Conservation (phyloP, 805 yeast species). For the Martiniozyma abietophila region DNA sequence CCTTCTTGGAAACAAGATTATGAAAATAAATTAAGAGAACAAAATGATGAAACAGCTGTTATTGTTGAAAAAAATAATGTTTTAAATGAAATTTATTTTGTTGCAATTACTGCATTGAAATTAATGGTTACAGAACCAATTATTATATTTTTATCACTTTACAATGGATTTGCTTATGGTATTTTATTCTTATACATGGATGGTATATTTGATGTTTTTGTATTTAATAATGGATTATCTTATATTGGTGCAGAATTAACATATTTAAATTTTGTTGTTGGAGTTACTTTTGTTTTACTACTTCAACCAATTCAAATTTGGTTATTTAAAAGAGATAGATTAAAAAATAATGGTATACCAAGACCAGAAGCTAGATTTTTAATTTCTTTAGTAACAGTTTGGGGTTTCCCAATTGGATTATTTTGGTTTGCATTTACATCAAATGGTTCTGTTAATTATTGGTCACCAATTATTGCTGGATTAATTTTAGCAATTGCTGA, state of each 20-base stretch:
- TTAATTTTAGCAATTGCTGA: conserved; percentile 25
- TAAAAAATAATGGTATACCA: conserved; percentile 25
- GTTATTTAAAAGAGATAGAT: conserved; percentile 23
- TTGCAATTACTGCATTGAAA: conserved; percentile 25
- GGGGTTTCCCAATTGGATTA: conserved; percentile 30
- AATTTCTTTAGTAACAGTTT: conserved; percentile 25
- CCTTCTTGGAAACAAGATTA: conserved; percentile 14
- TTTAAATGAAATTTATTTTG: conserved; percentile 23
- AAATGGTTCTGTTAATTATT: conserved; percentile 24
- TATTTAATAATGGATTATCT: conserved; percentile 24
- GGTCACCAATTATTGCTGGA: conserved; percentile 30
- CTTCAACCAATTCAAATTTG: conserved; percentile 26
- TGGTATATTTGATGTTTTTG: conserved; percentile 29
- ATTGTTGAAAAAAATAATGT: conserved; percentile 19
- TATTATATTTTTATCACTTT: conserved; percentile 25
- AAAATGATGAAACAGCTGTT: conserved; percentile 17
- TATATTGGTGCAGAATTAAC: conserved; percentile 27
- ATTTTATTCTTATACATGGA: conserved; percentile 28
- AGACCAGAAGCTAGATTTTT: conserved; percentile 29
- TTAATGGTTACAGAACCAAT: conserved; percentile 30
- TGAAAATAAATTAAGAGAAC: conserved; percentile 10
- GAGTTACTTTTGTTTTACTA: conserved; percentile 22
- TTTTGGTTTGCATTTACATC: conserved; percentile 30
- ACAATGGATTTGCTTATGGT: conserved; percentile 30
- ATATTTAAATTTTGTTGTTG: conserved; percentile 28